Percentiles rank a stretch among this genome's conserved stretches.
phyloP scores from a whole-genome alignment of 345 rosid species.

The Zanthoxylum bungeanum region DNA sequence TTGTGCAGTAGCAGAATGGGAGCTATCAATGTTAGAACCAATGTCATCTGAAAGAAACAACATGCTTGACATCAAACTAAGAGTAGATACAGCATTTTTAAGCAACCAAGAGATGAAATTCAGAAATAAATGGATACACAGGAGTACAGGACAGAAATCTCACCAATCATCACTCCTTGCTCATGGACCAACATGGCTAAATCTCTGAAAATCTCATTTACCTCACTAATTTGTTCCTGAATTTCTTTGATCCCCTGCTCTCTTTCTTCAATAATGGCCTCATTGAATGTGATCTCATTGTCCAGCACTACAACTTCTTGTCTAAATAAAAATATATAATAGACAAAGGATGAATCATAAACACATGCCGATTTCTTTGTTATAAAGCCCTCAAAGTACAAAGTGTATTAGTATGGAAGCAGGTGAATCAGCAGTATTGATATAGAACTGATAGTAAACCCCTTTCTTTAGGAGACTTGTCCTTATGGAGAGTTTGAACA shows the following conservation, averaged over 20 bases:
- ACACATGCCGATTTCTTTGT: neutral
- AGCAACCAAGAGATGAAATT: neutral
- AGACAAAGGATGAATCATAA: neutral
- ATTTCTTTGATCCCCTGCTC: slow-evolving; percentile 76
- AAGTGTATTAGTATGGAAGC: neutral
- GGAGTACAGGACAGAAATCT: slow-evolving; percentile 7
- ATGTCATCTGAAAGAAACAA: slow-evolving; percentile 55
- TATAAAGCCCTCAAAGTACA: neutral
- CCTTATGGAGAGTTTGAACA: neutral
- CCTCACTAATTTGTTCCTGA: slow-evolving; percentile 66
- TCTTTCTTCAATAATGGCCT: slow-evolving; percentile 71
- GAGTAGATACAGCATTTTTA: neutral
- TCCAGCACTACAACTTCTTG: slow-evolving; percentile 57
- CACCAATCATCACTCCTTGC: slow-evolving; percentile 70
- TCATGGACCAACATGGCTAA: slow-evolving; percentile 55
- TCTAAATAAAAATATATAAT: slow-evolving; percentile 27
- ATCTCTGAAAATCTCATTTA: slow-evolving; percentile 78
- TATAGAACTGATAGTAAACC: neutral
- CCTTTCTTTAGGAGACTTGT: neutral
- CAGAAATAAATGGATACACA: neutral
- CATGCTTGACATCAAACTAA: neutral
- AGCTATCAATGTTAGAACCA: slow-evolving; percentile 54
- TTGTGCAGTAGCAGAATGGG: slow-evolving; percentile 56
- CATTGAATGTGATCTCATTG: slow-evolving; percentile 68
- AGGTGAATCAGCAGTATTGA: neutral